Evolutionary conservation across 306 rosid genomes (phyloP).

Genomic region (Sicyos baderoa): DNA sequence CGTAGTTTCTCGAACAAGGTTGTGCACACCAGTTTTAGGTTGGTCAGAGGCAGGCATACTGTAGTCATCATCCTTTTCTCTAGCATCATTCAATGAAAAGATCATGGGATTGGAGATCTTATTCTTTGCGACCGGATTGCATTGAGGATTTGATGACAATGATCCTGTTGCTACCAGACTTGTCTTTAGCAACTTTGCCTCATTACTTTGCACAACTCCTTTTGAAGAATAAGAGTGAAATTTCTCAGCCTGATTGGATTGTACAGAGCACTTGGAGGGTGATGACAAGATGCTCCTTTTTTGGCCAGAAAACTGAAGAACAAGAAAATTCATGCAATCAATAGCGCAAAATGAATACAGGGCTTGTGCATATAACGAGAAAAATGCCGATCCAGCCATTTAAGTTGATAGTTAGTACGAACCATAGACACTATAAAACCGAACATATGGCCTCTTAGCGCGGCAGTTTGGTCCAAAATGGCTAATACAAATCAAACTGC

Average conservation of each 20-base stretch:
- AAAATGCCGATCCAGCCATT: background rate
- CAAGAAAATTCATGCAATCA: background rate
- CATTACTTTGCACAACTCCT: constrained; percentile 30
- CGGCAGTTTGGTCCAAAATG: background rate
- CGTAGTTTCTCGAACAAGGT: constrained; percentile 32
- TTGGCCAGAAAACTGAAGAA: constrained; percentile 29
- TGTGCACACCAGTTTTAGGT: constrained; percentile 23
- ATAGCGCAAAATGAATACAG: background rate
- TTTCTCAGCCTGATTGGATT: constrained; percentile 32
- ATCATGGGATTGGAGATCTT: constrained; percentile 24
- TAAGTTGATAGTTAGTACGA: background rate
- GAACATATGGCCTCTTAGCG: background rate
- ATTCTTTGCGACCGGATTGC: constrained; percentile 28
- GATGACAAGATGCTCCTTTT: constrained; percentile 28
- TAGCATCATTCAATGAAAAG: constrained; percentile 24
- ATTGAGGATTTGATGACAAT: constrained; percentile 24
- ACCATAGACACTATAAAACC: background rate
- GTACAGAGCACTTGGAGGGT: constrained; percentile 28
- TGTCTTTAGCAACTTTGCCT: constrained; percentile 23
- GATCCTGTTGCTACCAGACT: constrained; percentile 12
- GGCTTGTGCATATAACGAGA: background rate
- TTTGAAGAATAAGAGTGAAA: constrained; percentile 30
- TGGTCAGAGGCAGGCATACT: constrained; percentile 22
- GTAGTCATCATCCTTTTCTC: constrained; percentile 32
- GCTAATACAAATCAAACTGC: background rate